A percentile compares a stretch with the other conserved stretches of the same genome.
Conservation (phyloP, 352 stramenopile genomes). For the Thalassiosira ordinaria region DNA sequence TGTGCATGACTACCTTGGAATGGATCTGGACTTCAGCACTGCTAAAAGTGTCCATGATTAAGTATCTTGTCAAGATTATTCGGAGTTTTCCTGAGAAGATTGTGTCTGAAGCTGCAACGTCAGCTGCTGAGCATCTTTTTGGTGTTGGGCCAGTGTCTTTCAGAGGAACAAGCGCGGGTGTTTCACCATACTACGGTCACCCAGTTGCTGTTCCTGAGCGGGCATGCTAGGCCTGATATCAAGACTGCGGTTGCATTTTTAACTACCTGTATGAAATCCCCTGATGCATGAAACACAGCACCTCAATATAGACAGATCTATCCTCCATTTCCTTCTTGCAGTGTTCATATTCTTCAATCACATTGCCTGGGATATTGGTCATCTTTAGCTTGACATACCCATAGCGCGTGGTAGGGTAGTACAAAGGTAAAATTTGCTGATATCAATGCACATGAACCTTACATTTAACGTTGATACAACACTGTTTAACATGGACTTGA, state of each 20-base stretch:
- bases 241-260: background rate
- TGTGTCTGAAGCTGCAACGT: background rate
- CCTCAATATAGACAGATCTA: too few relatives aligned
- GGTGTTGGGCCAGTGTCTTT: background rate
- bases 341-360: conserved; percentile 47
- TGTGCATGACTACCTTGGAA: conserved; percentile 35
- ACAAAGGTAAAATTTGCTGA: conserved; percentile 47
- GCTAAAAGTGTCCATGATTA: conserved; percentile 29
- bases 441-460: conserved; percentile 35
- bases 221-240: background rate
- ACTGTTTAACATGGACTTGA: conserved; percentile 51
- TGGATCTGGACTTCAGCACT: conserved; percentile 26
- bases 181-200: conserved; percentile 5
- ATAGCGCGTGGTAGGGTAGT: conserved; percentile 15
- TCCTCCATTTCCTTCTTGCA: too few relatives aligned
- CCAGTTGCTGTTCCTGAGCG: background rate
- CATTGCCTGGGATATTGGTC: conserved; percentile 16
- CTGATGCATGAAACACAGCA: too few relatives aligned
- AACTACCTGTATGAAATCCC: background rate
- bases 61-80: conserved; percentile 6
- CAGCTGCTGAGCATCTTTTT: conserved; percentile 14
- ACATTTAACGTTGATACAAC: conserved; percentile 35
- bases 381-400: conserved; percentile 37
- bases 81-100: conserved; percentile 2
- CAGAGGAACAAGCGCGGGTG: background rate